Evolutionary conservation across 2,329 filamentous ascomycete species (phyloP), one percentile per base, ranked within the genome.

Genomic region (Dactylellina cionopaga): DNA sequence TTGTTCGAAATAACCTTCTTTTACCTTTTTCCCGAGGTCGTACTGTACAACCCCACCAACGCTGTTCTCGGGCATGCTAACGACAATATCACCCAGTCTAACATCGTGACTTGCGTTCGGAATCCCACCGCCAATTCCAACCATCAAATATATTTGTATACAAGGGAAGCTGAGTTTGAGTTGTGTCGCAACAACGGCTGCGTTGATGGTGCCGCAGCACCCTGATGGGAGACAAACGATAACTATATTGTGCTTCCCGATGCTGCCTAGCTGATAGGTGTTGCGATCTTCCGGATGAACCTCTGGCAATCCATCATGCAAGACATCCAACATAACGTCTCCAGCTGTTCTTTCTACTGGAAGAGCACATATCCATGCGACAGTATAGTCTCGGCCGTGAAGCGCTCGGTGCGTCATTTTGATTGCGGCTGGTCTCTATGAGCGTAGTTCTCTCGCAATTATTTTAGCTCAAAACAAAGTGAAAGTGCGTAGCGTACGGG

Each of bases 151-250:
- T 2, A 56, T 5, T 43, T 39, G 27, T 11, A 56, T 7, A 11
- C 27, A 56, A 2, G 27, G 27, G 13, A 65, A 65, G 4, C 1
- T 24, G 19, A 17, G 41, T 19, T 51, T 51, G 74, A 78, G 74
- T 15, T 76, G n/a, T 7, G 13, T 63, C 24, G 72, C 74, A 29
- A 75, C 75, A 9, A 43, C 55, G 2, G 75, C 76, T 22, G 49
- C 49, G 25, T 22, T 47, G 11, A 15, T 22, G 1, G 49, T 65
- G 5, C 60, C 60, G 27, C 39, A 47, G 1, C 11, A 22, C 5
- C 51, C 51, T 2, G 29, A 13, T 15, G 49, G 60, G 0, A 65
- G 33, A 41, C 39, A 29, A 5, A 22, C 41, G 9, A 65, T 65
- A 15, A 56, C 49, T 0, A 56, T 31, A 6, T 65, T 65, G 31